Evolutionary conservation across 345 rosid genomes (phyloP), one percentile per base, ranked within the genome.

Genomic region (Aquilaria sinensis): DNA sequence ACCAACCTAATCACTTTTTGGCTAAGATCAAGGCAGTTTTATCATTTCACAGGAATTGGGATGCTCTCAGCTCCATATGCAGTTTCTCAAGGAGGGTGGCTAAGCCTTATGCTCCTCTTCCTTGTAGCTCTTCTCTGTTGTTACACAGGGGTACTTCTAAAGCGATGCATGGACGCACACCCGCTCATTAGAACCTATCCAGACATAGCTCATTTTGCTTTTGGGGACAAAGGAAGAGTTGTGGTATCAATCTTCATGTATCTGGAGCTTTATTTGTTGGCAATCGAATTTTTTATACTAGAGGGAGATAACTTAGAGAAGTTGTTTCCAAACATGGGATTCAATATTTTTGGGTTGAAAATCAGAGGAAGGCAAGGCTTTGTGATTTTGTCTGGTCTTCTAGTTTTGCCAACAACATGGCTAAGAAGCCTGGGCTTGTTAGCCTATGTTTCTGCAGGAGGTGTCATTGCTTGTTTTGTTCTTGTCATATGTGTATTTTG

Each of bases 351-450:
- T 5, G 70, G 82, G 29, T 41, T 76, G 12, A 74, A 67, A 31
- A 51, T 87, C 47, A 67, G 73, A 12, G 90, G 88, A 13, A 87
- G 67, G 61, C 78, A 79, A 56, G 85, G 74, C 2, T 87, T 84
- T 70, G 77, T 87, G 14, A 65, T 84, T 66, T 65, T 87, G 6
- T 49, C 78, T 41, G 75, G 83, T 23, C 77, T 87, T 1, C 10
- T 82, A 33, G 72, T 87, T 33, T 31, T 83, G 66, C 94, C 94
- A 11, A 82, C 90, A 16, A 83, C 94, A 46, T 87, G 94, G 94
- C 51, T 87, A 47, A 81, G 72, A 78, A 82, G 82, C 70, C 60
- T 87, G 61, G 85, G 82, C 0, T 51, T 78, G 32, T 58, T 87
- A 65, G 86, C 94, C 34, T 87, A 87, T 68, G 57, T 87, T 50